Evolutionary conservation across 768 basidiomycete species (phyloP), one percentile per base, ranked within the genome.

Genomic region (Tricholoma matsutake): DNA sequence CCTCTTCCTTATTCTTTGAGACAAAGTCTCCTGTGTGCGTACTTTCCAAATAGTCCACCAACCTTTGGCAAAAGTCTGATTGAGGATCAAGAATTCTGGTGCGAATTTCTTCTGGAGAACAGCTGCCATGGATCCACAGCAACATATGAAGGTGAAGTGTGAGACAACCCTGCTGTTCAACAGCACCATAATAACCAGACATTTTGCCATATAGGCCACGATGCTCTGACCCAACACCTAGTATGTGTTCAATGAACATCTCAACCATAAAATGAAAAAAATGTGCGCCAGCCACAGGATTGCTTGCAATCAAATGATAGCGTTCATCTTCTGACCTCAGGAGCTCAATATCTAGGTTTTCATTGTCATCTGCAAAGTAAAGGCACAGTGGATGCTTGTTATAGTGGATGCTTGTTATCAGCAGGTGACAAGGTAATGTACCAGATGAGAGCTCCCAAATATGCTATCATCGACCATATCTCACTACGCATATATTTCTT

Each of bases 1-100:
- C 35, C 35, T 35, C 35, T 41, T 31, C 22, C 37, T 57, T 45
- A 22, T 22, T 25, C 37, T 41, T 45, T 31, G 20, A 45, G 43
- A 16, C 18, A 20, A 45, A 10, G 20, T 76, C 69, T 6, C 76
- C 79, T 1, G 61, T 53, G 60, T 75, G 73, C 13, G 55, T 57
- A 8, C 58, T 57, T 57, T 79, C 77, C 2, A 79, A 41, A 61
- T 74, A 78, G 16, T 60, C 31, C 0, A 78, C 54, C 1, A 79
- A 20, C 11, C 54, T 56, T 25, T 64, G 56, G 49, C 69, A 67
- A 52, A 76, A 64, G 35, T 69, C 64, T 18, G 52, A 8, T 31
- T 35, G 35, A 35, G 35, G 35, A 35, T 65, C 60, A 20, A 73
- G 34, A 0, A 78, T 39, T 20, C 53, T 60, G 29, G 74, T 63